phyloP scores from a whole-genome alignment of 2,329 filamentous ascomycete species.

The Chrysoporthe deuterocubensis region DNA sequence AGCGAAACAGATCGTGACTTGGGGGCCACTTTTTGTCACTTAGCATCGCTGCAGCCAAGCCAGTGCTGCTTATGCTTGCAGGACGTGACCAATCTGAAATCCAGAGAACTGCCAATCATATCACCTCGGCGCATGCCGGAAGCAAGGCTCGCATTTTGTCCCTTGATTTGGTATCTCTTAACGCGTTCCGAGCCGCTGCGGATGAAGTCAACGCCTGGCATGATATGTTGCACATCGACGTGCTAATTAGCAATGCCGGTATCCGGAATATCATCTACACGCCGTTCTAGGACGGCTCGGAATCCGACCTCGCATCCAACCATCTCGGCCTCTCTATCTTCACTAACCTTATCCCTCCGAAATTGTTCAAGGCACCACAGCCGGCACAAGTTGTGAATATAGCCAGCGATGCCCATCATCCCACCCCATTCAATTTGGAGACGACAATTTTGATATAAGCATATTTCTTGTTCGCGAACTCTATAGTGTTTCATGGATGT shows the following conservation, averaged over 20 bases:
- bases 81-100: too few species aligned
- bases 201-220: constrained; percentile 10
- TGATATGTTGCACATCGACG: constrained; percentile 6
- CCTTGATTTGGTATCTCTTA: constrained; percentile 13
- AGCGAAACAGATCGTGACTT: not conserved
- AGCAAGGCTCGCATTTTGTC: not conserved
- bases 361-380: too few species aligned
- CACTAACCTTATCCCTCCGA: not conserved
- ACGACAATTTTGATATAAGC: not conserved
- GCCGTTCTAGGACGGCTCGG: too few species aligned
- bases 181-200: constrained; percentile 12
- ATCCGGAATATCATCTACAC: too few species aligned
- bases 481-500: not conserved
- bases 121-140: too few species aligned
- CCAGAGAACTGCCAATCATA: too few species aligned
- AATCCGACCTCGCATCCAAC: not conserved
- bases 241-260: not conserved
- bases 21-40: too few species aligned
- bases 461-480: too few species aligned
- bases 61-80: too few species aligned
- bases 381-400: too few species aligned
- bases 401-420: not conserved
- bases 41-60: too few species aligned
- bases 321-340: not conserved
- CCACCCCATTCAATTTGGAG: not conserved